Base-by-base conservation (phyloP, 768 basidiomycete species). In the Cystobasidium tubakii region DNA sequence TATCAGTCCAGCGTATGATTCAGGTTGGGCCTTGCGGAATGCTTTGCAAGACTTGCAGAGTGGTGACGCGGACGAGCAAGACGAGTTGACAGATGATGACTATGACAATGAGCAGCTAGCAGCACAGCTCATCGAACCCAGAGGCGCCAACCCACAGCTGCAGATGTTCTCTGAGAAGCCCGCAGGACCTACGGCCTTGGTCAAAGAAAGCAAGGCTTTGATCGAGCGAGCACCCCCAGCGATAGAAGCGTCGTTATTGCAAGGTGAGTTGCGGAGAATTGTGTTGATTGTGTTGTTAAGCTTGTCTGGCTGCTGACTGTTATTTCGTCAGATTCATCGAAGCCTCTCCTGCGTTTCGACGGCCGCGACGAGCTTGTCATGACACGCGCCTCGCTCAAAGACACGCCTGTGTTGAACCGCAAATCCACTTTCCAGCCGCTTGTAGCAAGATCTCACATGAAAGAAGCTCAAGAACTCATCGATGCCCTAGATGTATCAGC, bases 291-390 rank as follows among this genome's bases (percentile, higher is more conserved):
- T 39, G 39, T 39, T n/a, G n/a, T 7, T 12, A 9, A 50, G 4
- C 46, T 50, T n/a, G n/a, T 3, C 46, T 17, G 46, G 21, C 46
- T 4, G 12, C 10, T 50, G 46, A 50, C 46, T 21, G 46, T 19
- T 50, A 21, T 19, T 50, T 50, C 46, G 21, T 17, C 46, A 50
- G 46, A 50, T 3, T n/a, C 7, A 9, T 50, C 46, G 9, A 50
- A 10, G 12, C 60, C 36, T 62, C 12, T 62, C 4, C 60, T 62
- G 60, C 36, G n/a, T 10, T 62, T 33, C 17, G 23, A 10, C 6
- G 60, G 31, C 31, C 60, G 60, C 4, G 36, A 62, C 31, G 31
- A 19, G 60, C 60, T 62, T 27, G 36, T 62, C 25, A 62, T 62
- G 60, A 7, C 60, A 27, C 31, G 46, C 15, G 46, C 46, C 15